These are phyloP conservation scores for Pestalotiopsis sp. DNA, from an alignment of 2,329 filamentous ascomycete genomes.

Conservation along the genomic window DNA sequence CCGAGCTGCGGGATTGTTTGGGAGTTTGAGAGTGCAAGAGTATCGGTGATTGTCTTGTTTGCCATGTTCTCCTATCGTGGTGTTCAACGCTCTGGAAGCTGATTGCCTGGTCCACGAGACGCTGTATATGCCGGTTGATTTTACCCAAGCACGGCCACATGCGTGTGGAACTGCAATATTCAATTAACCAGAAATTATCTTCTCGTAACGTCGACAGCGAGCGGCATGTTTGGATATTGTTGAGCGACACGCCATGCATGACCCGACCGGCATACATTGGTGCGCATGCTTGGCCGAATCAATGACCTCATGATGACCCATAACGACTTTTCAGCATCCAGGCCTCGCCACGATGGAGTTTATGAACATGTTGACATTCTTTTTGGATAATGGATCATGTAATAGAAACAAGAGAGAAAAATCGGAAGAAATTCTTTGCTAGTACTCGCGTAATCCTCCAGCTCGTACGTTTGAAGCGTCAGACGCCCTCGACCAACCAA, in stretches of 20 bases:
- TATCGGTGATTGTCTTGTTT: slow-evolving; percentile 40
- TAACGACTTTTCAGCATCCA: neutral
- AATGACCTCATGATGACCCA: slow-evolving; percentile 6
- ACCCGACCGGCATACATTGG: neutral
- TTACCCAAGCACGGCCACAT: neutral
- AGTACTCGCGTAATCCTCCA: neutral
- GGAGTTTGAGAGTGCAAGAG: slow-evolving; percentile 52
- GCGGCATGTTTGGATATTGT: neutral
- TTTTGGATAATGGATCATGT: neutral
- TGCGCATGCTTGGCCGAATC: neutral
- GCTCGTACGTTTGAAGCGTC: neutral
- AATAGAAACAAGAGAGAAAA: neutral
- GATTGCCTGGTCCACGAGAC: neutral
- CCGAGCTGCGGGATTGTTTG: slow-evolving; percentile 66
- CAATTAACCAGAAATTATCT: neutral
- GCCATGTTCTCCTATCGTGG: neutral
- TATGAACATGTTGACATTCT: neutral
- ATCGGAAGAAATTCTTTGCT: neutral
- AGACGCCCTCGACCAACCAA: neutral
- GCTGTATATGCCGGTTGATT: neutral
- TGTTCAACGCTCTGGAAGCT: neutral
- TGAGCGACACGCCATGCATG: neutral
- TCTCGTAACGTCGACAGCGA: neutral
- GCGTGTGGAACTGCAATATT: neutral
- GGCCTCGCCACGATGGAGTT: neutral